A percentile compares a stretch with the other conserved stretches of the same genome.
These are phyloP conservation scores for Ophiocordyceps robertsii DNA, from an alignment of 2,329 filamentous ascomycete genomes.

Conservation along the genomic window DNA sequence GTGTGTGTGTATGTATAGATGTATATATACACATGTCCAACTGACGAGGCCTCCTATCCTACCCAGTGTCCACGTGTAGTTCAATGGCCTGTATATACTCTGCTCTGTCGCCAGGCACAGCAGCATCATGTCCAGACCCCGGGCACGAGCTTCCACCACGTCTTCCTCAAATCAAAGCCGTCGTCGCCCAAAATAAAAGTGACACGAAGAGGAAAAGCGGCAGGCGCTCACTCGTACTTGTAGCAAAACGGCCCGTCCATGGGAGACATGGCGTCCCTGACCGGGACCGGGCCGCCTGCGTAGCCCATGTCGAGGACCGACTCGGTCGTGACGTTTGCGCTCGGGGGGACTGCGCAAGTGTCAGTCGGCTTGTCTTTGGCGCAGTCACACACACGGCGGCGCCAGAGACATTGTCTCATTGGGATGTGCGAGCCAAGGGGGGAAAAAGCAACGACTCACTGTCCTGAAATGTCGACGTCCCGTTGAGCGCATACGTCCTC, in stretches of 20 bases:
- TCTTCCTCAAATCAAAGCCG: background rate
- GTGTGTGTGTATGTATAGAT: no score
- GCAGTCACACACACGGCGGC: no score
- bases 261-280: conserved; percentile 2
- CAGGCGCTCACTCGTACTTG: background rate
- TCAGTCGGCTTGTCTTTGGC: background rate
- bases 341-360: background rate
- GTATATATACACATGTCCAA: no score
- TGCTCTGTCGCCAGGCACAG: no score
- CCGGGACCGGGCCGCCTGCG: background rate
- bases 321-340: background rate
- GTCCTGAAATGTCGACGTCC: background rate
- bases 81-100: no score
- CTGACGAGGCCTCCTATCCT: no score
- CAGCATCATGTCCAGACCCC: no score
- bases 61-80: no score
- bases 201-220: background rate
- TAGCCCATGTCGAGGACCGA: conserved; percentile 1
- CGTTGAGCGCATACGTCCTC: conserved; percentile 1
- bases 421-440: no score
- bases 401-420: no score
- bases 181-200: background rate
- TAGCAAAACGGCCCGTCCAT: conserved; percentile 2
- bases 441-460: background rate
- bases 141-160: no score